These are phyloP conservation scores for Diplodia intermedia DNA, from an alignment of 2,329 filamentous ascomycete species.

Conservation along the genomic window DNA sequence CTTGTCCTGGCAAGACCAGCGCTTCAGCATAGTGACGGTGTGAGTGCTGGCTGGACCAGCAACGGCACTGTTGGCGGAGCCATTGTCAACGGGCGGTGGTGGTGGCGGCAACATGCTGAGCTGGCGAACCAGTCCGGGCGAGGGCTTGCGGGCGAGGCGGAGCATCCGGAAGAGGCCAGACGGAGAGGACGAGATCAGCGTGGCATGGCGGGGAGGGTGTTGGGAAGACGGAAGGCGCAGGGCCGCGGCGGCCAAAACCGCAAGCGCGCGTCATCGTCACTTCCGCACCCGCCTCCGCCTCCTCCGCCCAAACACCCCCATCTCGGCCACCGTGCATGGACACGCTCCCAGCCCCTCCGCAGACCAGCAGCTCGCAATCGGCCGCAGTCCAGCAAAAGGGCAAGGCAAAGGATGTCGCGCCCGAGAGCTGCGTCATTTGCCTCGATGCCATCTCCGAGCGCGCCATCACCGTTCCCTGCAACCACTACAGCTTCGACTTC, in stretches of 20 bases:
- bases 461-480: conserved; percentile 76
- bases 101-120: conserved; percentile 15
- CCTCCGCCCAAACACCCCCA: neutral
- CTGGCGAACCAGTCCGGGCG: neutral
- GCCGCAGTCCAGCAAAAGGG: neutral
- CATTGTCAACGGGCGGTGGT: conserved; percentile 34
- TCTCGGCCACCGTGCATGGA: conserved; percentile 4
- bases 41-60: conserved; percentile 41
- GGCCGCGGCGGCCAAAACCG: conserved; percentile 13
- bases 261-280: conserved; percentile 3
- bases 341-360: neutral
- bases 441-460: conserved; percentile 76
- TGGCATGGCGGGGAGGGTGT: conserved; percentile 14
- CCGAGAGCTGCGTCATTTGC: conserved; percentile 81
- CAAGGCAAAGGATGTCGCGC: conserved; percentile 17
- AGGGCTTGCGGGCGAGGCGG: neutral
- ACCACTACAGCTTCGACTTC: conserved; percentile 83
- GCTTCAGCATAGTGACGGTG: conserved; percentile 77
- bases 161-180: conserved; percentile 7
- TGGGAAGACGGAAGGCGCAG: neutral
- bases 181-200: neutral
- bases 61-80: conserved; percentile 37
- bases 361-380: neutral
- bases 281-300: conserved; percentile 5
- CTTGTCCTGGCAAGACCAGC: conserved; percentile 82